These are phyloP conservation scores for Boletus subparvulus DNA, from an alignment of 768 basidiomycete genomes.

Conservation along the genomic window DNA sequence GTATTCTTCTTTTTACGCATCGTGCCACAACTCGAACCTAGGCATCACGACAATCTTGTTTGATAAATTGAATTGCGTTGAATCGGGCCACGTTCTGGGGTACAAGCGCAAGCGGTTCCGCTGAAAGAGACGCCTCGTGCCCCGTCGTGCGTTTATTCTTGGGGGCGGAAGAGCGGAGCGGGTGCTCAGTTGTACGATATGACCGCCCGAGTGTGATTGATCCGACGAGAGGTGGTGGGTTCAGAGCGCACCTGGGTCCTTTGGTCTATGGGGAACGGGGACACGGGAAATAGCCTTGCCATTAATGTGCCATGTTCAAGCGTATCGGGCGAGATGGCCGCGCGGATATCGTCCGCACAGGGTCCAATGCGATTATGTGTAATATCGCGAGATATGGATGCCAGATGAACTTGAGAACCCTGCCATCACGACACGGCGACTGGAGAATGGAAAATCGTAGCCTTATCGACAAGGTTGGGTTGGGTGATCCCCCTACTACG, in stretches of 20 bases:
- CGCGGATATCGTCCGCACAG: slow-evolving; percentile 21
- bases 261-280: neutral
- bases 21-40: neutral
- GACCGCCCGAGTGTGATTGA: slow-evolving; percentile 7
- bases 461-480: slow-evolving; percentile 17
- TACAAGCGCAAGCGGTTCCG: slow-evolving; percentile 23
- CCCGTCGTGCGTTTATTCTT: neutral
- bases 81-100: slow-evolving; percentile 29
- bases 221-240: slow-evolving; percentile 6
- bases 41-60: slow-evolving; percentile 7
- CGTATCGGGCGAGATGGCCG: slow-evolving; percentile 9
- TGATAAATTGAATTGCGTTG: neutral
- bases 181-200: neutral
- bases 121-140: neutral
- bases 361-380: slow-evolving; percentile 20
- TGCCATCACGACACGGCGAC: slow-evolving; percentile 5
- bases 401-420: slow-evolving; percentile 4
- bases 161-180: neutral
- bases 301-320: neutral
- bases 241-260: neutral
- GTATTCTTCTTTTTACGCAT: neutral
- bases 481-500: slow-evolving; percentile 8
- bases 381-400: slow-evolving; percentile 15
- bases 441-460: slow-evolving; percentile 7
- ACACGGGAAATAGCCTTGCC: slow-evolving; percentile 1